These are phyloP conservation scores for Xylariomycetidae sp. DNA, from an alignment of 2,329 filamentous ascomycete genomes.

Conservation along the genomic window DNA sequence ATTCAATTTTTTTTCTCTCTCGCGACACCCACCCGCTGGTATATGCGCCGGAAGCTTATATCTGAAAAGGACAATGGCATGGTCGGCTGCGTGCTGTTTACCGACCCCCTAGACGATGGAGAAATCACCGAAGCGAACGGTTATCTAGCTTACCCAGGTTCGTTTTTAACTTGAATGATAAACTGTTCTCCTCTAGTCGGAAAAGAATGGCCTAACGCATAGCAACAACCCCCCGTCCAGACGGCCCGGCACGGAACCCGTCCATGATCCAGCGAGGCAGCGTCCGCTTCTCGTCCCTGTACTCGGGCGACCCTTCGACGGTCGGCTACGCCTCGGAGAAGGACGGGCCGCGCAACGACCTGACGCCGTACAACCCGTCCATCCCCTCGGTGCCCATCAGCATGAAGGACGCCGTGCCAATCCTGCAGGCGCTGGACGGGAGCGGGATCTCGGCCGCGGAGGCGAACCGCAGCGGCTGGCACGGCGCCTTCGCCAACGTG, in stretches of 20 bases:
- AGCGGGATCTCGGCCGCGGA: slow-evolving; percentile 3
- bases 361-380: slow-evolving; percentile 5
- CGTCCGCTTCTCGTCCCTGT: slow-evolving; percentile 6
- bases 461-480: slow-evolving; percentile 4
- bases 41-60: neutral
- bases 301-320: slow-evolving; percentile 6
- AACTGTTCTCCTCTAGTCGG: no score
- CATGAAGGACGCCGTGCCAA: slow-evolving; percentile 5
- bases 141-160: slow-evolving; percentile 5
- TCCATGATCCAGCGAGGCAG: slow-evolving; percentile 6
- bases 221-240: neutral
- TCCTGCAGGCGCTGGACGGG: slow-evolving; percentile 4
- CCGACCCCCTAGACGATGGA: slow-evolving; percentile 6
- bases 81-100: slow-evolving; percentile 5
- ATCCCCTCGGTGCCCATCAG: slow-evolving; percentile 8
- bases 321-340: slow-evolving; percentile 7
- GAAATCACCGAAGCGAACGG: slow-evolving; percentile 6
- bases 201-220: no score
- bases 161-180: neutral
- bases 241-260: slow-evolving; percentile 5
- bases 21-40: no score
- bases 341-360: slow-evolving; percentile 6
- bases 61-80: slow-evolving; percentile 5
- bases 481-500: slow-evolving; percentile 3
- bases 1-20: no score